Evolutionary conservation across 371 early-diverging fungal species (phyloP).

Genomic region (Mortierella polycephala): DNA sequence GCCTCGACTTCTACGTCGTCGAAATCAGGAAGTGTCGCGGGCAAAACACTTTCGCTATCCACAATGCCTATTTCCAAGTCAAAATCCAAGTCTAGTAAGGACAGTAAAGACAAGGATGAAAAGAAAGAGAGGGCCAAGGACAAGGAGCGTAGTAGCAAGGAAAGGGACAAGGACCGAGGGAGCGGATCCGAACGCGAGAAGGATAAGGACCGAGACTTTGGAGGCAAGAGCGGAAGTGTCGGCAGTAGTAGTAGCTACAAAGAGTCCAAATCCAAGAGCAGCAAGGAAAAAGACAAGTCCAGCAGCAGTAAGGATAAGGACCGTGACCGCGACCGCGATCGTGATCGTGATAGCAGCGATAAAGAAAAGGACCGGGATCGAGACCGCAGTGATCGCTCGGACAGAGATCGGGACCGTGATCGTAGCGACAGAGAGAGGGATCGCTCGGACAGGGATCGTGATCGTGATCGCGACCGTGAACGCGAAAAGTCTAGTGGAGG

Average conservation of each 20-base stretch:
- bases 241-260: slow-evolving; percentile 22
- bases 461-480: slow-evolving; percentile 26
- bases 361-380: slow-evolving; percentile 21
- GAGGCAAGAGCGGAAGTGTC: not conserved
- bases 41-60: slow-evolving; percentile 33
- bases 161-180: slow-evolving; percentile 21
- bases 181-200: slow-evolving; percentile 16
- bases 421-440: slow-evolving; percentile 9
- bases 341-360: slow-evolving; percentile 11
- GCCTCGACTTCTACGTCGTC: slow-evolving; percentile 12
- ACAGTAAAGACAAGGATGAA: slow-evolving; percentile 33
- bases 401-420: not conserved
- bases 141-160: slow-evolving; percentile 11
- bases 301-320: slow-evolving; percentile 18
- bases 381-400: slow-evolving; percentile 6
- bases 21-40: slow-evolving; percentile 15
- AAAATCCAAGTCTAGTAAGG: slow-evolving; percentile 44
- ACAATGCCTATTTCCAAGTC: slow-evolving; percentile 21
- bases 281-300: slow-evolving; percentile 27
- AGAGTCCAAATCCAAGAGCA: slow-evolving; percentile 33
- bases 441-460: not conserved
- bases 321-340: not conserved
- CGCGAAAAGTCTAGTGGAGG: not conserved
- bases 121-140: slow-evolving; percentile 34
- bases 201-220: slow-evolving; percentile 18